These are phyloP conservation scores for Teratosphaeria pseudoeucalypti DNA, from an alignment of 2,329 filamentous ascomycete species.

Conservation along the genomic window DNA sequence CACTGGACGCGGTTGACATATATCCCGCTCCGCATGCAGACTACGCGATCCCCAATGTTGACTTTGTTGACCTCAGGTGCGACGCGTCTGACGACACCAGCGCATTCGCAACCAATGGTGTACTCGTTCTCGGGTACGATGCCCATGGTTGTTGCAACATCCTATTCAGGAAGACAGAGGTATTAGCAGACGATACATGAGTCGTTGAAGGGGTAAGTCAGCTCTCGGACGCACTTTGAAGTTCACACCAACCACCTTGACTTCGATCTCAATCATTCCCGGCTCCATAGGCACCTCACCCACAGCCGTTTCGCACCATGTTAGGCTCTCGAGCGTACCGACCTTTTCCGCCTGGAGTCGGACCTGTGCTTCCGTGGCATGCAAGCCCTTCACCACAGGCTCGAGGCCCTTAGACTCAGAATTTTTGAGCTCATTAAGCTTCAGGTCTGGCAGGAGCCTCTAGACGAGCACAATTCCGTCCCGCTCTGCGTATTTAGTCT, in stretches of 20 bases:
- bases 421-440: no score
- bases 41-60: slow-evolving; percentile 5
- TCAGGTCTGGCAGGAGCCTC: background rate
- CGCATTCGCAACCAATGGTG: slow-evolving; percentile 3
- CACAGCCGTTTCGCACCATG: no score
- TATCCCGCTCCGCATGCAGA: background rate
- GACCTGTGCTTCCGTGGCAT: no score
- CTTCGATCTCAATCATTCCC: background rate
- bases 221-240: background rate
- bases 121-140: background rate
- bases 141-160: background rate
- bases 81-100: slow-evolving; percentile 4
- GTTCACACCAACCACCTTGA: background rate
- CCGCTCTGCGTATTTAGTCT: background rate
- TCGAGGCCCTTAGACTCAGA: no score
- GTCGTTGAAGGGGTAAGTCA: no score
- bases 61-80: slow-evolving; percentile 6
- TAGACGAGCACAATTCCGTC: background rate
- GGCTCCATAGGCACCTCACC: background rate
- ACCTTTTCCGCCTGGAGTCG: no score
- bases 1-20: background rate
- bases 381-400: no score
- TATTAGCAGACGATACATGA: no score
- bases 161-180: no score
- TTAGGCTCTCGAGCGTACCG: no score